Evolutionary conservation across 352 stramenopile genomes (phyloP).

Genomic region (Globisporangium paroecandrum): DNA sequence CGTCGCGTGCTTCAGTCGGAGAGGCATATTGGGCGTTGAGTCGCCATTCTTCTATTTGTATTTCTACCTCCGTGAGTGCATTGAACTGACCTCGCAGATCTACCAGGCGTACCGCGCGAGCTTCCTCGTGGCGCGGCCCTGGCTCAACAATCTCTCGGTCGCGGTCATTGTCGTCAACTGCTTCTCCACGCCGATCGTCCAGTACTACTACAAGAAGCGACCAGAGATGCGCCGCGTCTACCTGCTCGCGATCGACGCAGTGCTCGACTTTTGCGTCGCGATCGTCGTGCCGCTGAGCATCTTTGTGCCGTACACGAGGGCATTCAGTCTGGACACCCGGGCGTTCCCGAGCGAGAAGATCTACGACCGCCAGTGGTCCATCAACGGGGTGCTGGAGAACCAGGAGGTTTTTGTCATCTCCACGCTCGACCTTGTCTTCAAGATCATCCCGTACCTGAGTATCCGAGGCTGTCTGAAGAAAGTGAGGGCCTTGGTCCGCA

Average conservation of each 20-base stretch:
- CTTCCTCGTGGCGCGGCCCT: conserved; percentile 33
- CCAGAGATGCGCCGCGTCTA: conserved; percentile 9
- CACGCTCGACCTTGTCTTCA: conserved; percentile 19
- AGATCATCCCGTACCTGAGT: conserved; percentile 22
- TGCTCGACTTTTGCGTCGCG: conserved; percentile 16
- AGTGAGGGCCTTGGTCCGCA: conserved; percentile 17
- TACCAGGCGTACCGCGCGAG: conserved; percentile 46
- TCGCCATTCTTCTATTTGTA: conserved; percentile 27
- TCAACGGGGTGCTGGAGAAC: conserved; percentile 18
- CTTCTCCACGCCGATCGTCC: conserved; percentile 17
- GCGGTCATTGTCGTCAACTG: conserved; percentile 30
- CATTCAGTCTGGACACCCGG: conserved; percentile 10
- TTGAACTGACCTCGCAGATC: conserved; percentile 44
- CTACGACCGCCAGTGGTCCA: conserved; percentile 20
- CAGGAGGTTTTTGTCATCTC: conserved; percentile 20
- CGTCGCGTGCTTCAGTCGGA: conserved; percentile 15
- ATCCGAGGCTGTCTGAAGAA: conserved; percentile 20
- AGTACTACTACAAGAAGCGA: conserved; percentile 9
- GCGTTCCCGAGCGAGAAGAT: conserved; percentile 13
- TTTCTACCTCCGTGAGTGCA: conserved; percentile 34
- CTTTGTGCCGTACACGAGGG: conserved; percentile 11
- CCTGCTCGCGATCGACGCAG: conserved; percentile 11
- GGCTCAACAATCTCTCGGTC: conserved; percentile 52
- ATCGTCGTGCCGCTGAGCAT: conserved; percentile 19
- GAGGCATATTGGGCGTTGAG: conserved; percentile 31